Evolutionary conservation across 192 early-diverging fungal species (phyloP), one percentile per base, ranked within the genome.

Genomic region (Gonapodya prolifera): DNA sequence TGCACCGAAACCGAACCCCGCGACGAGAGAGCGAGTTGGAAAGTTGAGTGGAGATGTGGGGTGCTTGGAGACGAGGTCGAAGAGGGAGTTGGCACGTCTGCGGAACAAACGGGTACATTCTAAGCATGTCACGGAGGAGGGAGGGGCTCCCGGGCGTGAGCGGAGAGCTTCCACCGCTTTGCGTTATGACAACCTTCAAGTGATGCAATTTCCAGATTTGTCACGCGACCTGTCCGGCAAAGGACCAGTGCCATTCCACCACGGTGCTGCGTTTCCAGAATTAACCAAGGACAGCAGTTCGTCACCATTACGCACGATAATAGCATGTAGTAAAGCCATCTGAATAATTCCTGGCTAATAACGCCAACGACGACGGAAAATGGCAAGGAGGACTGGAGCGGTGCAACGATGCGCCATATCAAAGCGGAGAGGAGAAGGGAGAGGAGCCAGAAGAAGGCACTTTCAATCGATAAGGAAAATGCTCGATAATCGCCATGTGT

Each of bases 371-470:
- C 78, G 34, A 94, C 87, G 0, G 84, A 87, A 1, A 86, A 81
- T 0, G 78, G 74, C 33, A 86, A 81, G 8, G 77, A 82, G 30
- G 75, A n/a, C 77, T 85, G 86, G 34, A 82, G 75, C 28, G 77
- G 61, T 30, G 80, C 83, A 0, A 83, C 83, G 0, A 90, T 32
- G 78, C 83, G 92, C 91, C 93, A 94, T 75, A 93, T 86, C n/a
- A 86, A 81, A 16, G 92, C 91, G 2, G 93, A 84, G 0, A 93
- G 31, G 0, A 94, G 83, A 33, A 94, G 83, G 0, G 93, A 90
- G 29, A 94, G 75, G 17, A 94, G 83, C 88, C 92, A 94, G 78
- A 94, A 94, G 83, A 94, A 94, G 16, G 93, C 92, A 76, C 93
- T 94, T 69, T 0, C 34, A 61, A 75, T 45, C 35, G 69, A 70